phyloP scores from a whole-genome alignment of 768 basidiomycete species.

The Rhizopogon rudus region DNA sequence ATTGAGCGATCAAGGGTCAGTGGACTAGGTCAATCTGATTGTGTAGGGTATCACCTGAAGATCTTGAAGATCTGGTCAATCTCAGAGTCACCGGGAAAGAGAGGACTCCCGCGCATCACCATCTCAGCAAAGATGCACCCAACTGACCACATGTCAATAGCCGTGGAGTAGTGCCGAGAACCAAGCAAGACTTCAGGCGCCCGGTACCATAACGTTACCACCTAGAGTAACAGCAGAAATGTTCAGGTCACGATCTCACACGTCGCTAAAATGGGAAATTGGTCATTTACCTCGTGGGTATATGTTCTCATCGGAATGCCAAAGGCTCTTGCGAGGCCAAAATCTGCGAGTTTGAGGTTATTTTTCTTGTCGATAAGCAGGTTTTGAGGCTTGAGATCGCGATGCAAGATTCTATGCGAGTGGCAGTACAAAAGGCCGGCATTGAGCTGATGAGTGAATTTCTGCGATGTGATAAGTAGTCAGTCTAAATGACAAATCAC shows the following conservation, averaged over 20 bases:
- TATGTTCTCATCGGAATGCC: constrained; percentile 99
- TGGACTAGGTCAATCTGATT: background rate
- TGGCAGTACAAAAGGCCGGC: constrained; percentile 93
- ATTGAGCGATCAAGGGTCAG: constrained; percentile 3
- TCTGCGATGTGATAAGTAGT: constrained; percentile 43
- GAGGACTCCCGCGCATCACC: constrained; percentile 85
- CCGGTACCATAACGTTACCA: constrained; percentile 99
- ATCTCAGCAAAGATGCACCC: constrained; percentile 99
- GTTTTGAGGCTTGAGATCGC: constrained; percentile 96
- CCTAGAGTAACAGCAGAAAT: constrained; percentile 43
- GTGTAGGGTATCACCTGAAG: constrained; percentile 62
- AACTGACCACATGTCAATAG: constrained; percentile 99
- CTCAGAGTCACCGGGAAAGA: constrained; percentile 99
- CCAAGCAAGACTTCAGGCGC: constrained; percentile 97
- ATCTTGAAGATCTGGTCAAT: constrained; percentile 99
- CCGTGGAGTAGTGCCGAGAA: constrained; percentile 93
- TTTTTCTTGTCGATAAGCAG: constrained; percentile 84
- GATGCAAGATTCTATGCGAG: constrained; percentile 92
- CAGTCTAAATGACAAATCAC: constrained; percentile 15
- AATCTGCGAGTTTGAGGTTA: constrained; percentile 95
- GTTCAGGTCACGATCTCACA: background rate
- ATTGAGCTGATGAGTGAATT: constrained; percentile 92
- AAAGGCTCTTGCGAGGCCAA: constrained; percentile 93
- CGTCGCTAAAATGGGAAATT: background rate
- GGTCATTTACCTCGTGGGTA: constrained; percentile 80